Evolutionary conservation across 129 eudicot species (phyloP).

Genomic region (Tanacetum coccineum): DNA sequence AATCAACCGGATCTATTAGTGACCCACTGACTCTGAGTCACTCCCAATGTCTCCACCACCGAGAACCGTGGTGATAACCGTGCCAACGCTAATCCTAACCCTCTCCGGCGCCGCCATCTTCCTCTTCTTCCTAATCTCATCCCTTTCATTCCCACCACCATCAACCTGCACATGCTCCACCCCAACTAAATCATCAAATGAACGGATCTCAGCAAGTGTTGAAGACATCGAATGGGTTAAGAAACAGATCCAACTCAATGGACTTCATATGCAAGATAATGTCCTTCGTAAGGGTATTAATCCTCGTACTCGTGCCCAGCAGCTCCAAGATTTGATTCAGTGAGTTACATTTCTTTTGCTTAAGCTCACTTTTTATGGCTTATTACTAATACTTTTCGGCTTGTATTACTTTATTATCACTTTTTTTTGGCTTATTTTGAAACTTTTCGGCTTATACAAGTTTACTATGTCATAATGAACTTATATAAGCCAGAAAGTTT

Average conservation of each 20-base stretch:
- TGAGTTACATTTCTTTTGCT: constrained; percentile 2
- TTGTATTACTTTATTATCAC: too few species aligned
- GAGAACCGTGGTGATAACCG: constrained; percentile 57
- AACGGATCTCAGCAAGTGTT: constrained; percentile 44
- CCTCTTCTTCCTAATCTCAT: constrained; percentile 50
- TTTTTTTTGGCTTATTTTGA: too few species aligned
- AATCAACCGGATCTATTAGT: too few species aligned
- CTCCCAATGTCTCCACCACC: constrained; percentile 15
- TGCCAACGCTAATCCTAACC: constrained; percentile 62
- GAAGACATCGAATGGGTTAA: constrained; percentile 85
- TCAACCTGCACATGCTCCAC: constrained; percentile 53
- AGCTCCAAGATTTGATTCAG: constrained; percentile 85
- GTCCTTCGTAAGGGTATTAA: constrained; percentile 91
- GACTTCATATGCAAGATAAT: constrained; percentile 83
- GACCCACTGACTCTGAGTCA: too few species aligned
- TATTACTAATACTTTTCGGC: too few species aligned
- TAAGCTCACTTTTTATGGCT: too few species aligned
- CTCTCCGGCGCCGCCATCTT: constrained; percentile 59
- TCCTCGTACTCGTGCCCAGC: constrained; percentile 89
- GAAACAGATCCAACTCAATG: constrained; percentile 62
- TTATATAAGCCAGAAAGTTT: too few species aligned
- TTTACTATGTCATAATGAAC: too few species aligned
- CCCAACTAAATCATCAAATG: background rate
- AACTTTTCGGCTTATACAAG: too few species aligned
- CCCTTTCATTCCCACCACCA: constrained; percentile 40